Evolutionary conservation across 208 protist genomes (phyloP).

Genomic region (Leishmania martiniquensis): DNA sequence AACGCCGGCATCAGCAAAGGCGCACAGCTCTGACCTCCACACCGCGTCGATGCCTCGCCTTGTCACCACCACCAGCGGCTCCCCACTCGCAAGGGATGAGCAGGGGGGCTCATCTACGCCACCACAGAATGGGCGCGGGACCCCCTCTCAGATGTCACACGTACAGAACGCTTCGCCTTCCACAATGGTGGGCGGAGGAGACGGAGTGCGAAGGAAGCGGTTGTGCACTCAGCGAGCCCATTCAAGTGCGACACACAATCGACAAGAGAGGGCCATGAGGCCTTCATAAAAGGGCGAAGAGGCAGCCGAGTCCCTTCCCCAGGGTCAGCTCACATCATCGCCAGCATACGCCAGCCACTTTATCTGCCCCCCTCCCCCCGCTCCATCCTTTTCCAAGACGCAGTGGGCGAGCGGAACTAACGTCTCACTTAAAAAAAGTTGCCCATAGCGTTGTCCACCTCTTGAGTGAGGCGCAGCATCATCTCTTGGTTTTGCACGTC

Average conservation of each 20-base stretch:
- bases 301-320: background rate
- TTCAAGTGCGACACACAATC: background rate
- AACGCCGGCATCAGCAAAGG: background rate
- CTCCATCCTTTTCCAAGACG: background rate
- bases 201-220: background rate
- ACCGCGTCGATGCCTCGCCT: background rate
- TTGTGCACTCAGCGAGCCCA: background rate
- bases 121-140: background rate
- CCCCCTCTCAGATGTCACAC: background rate
- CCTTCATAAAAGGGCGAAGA: background rate
- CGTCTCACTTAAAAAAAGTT: constrained; percentile 54
- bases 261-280: too few species aligned
- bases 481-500: constrained; percentile 85
- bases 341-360: background rate
- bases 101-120: background rate
- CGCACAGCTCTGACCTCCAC: background rate
- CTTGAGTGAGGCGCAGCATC: constrained; percentile 84
- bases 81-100: too few species aligned
- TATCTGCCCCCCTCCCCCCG: background rate
- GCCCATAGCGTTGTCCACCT: constrained; percentile 85
- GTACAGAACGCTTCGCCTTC: background rate
- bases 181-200: background rate
- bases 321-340: background rate
- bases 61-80: background rate
- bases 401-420: background rate